A percentile compares a stretch with the other conserved stretches of the same genome.
phyloP scores from a whole-genome alignment of 139 green algal species.

The Deuterostichococcus epilithicus region DNA sequence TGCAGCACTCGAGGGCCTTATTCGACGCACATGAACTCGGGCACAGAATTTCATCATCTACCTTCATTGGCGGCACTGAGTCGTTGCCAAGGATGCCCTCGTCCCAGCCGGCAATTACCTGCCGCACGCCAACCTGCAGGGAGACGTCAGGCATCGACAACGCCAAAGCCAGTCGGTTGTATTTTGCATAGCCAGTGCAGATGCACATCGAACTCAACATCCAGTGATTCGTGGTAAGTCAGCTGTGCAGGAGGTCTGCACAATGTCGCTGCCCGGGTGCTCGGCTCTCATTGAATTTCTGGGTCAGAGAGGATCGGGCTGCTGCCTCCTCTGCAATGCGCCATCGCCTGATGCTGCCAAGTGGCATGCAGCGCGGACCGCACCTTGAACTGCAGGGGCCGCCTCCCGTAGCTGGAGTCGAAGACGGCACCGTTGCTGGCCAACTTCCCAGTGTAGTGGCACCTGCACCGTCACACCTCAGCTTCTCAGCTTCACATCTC shows the following conservation, averaged over 20 bases:
- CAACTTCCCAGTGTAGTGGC: slow-evolving; percentile 80
- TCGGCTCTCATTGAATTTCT: not conserved
- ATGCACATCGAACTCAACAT: too few species aligned
- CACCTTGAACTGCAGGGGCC: slow-evolving; percentile 75
- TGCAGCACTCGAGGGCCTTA: too few species aligned
- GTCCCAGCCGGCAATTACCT: slow-evolving; percentile 82
- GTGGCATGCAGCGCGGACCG: not conserved
- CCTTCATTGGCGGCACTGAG: slow-evolving; percentile 83
- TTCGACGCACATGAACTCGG: too few species aligned
- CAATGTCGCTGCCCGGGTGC: not conserved
- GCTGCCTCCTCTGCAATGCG: not conserved
- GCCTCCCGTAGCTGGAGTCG: slow-evolving; percentile 74
- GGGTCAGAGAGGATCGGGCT: not conserved
- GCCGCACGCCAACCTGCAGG: slow-evolving; percentile 52
- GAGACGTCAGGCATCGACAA: not conserved
- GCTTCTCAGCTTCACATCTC: not conserved
- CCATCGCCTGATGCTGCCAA: not conserved
- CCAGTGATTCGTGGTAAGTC: too few species aligned
- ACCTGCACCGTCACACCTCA: slow-evolving; percentile 16
- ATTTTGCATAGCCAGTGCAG: not conserved
- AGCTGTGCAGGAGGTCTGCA: not conserved
- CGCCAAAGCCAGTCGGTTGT: not conserved
- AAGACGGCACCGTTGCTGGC: slow-evolving; percentile 69
- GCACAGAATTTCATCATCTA: slow-evolving; percentile 7
- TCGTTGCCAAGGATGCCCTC: slow-evolving; percentile 75